These are phyloP conservation scores for Cucumis melo DNA, from an alignment of 306 rosid genomes.

Conservation along the genomic window DNA sequence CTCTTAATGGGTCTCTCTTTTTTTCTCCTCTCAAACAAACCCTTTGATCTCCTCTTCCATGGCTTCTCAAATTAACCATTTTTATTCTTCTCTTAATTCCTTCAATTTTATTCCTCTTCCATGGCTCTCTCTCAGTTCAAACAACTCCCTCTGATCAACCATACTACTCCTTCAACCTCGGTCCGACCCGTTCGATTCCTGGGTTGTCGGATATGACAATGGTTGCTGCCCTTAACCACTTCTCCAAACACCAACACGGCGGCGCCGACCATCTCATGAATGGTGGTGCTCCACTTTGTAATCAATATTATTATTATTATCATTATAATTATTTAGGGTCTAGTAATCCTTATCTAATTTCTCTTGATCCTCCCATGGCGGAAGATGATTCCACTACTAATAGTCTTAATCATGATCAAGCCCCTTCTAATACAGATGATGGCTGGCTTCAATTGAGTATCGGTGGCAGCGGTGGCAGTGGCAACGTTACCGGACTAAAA, in stretches of 20 bases:
- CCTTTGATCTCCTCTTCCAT: slow-evolving; percentile 4
- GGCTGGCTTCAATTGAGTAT: slow-evolving; percentile 80
- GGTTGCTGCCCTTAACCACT: slow-evolving; percentile 48
- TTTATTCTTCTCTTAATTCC: slow-evolving; percentile 9
- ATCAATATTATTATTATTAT: not conserved
- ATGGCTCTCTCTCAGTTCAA: slow-evolving; percentile 17
- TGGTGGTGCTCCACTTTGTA: slow-evolving; percentile 11
- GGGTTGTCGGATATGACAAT: slow-evolving; percentile 45
- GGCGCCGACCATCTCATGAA: not conserved
- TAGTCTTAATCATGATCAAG: slow-evolving; percentile 16
- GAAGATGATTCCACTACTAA: slow-evolving; percentile 47
- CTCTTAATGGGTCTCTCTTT: slow-evolving; percentile 41
- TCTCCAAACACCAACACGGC: slow-evolving; percentile 4
- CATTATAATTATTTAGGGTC: slow-evolving; percentile 41
- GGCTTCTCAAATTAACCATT: slow-evolving; percentile 17
- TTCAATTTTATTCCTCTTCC: slow-evolving; percentile 2
- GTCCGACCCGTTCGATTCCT: not conserved
- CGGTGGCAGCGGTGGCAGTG: slow-evolving; percentile 18
- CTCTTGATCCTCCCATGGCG: slow-evolving; percentile 40
- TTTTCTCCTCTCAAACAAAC: not conserved
- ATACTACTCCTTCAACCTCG: not conserved
- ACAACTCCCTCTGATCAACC: not conserved
- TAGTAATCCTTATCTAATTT: slow-evolving; percentile 37
- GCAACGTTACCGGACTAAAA: not conserved
- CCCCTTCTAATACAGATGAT: slow-evolving; percentile 19